Evolutionary conservation across 2,329 filamentous ascomycete genomes (phyloP).

Genomic region (Aspergillus luchuensis): DNA sequence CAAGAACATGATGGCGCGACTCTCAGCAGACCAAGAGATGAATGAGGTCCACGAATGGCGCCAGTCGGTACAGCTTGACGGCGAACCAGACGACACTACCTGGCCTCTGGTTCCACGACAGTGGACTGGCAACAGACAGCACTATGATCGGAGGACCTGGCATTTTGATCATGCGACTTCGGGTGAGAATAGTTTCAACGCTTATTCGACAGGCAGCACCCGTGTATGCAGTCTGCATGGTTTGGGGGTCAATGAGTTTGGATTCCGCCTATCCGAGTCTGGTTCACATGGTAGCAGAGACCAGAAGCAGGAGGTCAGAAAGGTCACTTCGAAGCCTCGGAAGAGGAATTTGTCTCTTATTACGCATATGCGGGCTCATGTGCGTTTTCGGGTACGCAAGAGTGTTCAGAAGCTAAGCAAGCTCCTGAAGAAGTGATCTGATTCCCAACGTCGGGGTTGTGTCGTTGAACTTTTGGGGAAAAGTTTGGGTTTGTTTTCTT

Average conservation of each 20-base stretch:
- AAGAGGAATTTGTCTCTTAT: constrained; percentile 20
- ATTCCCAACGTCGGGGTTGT: not conserved
- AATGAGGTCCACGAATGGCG: not conserved
- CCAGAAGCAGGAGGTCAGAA: not conserved
- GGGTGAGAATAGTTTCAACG: not conserved
- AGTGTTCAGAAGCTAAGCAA: constrained; percentile 23
- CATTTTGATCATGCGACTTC: not conserved
- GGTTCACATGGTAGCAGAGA: not conserved
- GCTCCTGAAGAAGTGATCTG: constrained; percentile 20
- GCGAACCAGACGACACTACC: not conserved
- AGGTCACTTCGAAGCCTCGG: not conserved
- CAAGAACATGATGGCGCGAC: constrained; percentile 17
- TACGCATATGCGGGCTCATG: constrained; percentile 15
- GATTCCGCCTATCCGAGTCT: not conserved
- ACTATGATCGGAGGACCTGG: not conserved
- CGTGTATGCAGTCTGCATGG: constrained; percentile 8
- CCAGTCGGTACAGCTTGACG: not conserved
- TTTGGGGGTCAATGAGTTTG: not conserved
- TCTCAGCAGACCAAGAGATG: constrained; percentile 10
- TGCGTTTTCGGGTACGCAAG: constrained; percentile 19
- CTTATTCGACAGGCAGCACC: not conserved
- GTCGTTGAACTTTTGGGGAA: not conserved
- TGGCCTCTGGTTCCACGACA: constrained; percentile 2
- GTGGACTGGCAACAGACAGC: not conserved
- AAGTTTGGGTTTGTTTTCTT: not conserved